These are phyloP conservation scores for Diplodia scrobiculata DNA, from an alignment of 2,329 filamentous ascomycete species.

Conservation along the genomic window DNA sequence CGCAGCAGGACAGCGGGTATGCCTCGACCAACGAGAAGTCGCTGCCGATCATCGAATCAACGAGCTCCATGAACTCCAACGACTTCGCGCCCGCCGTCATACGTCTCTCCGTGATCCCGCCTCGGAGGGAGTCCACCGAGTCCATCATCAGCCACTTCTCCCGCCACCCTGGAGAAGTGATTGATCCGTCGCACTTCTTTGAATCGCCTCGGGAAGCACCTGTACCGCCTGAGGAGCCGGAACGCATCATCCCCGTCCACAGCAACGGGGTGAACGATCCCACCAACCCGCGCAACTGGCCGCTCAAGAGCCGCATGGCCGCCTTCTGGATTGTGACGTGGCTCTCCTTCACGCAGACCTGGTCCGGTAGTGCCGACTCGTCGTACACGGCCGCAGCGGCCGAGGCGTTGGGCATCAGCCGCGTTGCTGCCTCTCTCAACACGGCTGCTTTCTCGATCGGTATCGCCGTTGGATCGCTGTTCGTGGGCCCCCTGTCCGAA, in stretches of 20 bases:
- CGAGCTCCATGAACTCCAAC: background rate
- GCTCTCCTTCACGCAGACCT: constrained; percentile 24
- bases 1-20: background rate
- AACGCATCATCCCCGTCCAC: constrained; percentile 19
- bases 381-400: constrained; percentile 5
- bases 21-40: background rate
- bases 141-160: constrained; percentile 21
- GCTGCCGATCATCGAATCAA: background rate
- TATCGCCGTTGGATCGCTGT: constrained; percentile 22
- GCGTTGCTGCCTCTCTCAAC: constrained; percentile 8
- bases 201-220: background rate
- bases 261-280: constrained; percentile 12
- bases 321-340: constrained; percentile 7
- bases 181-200: background rate
- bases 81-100: background rate
- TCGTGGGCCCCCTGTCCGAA: constrained; percentile 25
- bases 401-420: background rate
- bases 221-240: background rate
- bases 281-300: constrained; percentile 23
- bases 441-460: constrained; percentile 24
- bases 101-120: background rate
- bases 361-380: constrained; percentile 23
- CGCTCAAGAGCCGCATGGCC: background rate
- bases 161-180: background rate
- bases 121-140: constrained; percentile 1